Conservation (phyloP, 352 stramenopile genomes). For the Phytophthora litchii region DNA sequence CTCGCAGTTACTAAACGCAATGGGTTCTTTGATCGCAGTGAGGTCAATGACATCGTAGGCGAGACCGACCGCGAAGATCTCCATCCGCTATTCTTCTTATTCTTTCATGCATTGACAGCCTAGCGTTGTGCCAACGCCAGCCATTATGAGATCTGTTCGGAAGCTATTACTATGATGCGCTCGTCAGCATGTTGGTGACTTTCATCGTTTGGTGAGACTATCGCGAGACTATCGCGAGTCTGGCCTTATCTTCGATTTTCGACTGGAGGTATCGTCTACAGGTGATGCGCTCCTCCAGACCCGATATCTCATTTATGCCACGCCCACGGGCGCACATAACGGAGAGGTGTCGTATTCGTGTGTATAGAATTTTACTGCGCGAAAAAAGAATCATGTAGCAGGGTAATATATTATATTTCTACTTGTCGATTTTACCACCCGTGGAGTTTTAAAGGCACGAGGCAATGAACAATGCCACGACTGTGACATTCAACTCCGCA, state of each 20-base stretch:
- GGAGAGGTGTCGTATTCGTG: background rate
- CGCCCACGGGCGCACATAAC: constrained; percentile 28
- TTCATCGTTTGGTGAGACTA: constrained; percentile 3
- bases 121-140: background rate
- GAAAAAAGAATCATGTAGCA: too few species aligned
- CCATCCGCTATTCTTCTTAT: constrained; percentile 4
- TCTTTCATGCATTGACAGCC: constrained; percentile 7
- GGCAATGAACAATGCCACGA: constrained; percentile 17
- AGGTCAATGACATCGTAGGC: background rate
- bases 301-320: constrained; percentile 28
- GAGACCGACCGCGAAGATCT: background rate
- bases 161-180: constrained; percentile 7
- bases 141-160: constrained; percentile 1
- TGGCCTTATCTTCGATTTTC: constrained; percentile 23
- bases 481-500: constrained; percentile 16
- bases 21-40: background rate
- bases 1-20: background rate
- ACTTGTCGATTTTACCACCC: background rate
- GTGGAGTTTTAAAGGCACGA: background rate
- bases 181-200: constrained; percentile 11
- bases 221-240: too few species aligned
- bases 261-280: constrained; percentile 24
- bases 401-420: too few species aligned
- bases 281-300: background rate
- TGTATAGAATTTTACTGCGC: background rate